phyloP scores from a whole-genome alignment of 495 filamentous ascomycete species.

The Aspergillus avenaceus region DNA sequence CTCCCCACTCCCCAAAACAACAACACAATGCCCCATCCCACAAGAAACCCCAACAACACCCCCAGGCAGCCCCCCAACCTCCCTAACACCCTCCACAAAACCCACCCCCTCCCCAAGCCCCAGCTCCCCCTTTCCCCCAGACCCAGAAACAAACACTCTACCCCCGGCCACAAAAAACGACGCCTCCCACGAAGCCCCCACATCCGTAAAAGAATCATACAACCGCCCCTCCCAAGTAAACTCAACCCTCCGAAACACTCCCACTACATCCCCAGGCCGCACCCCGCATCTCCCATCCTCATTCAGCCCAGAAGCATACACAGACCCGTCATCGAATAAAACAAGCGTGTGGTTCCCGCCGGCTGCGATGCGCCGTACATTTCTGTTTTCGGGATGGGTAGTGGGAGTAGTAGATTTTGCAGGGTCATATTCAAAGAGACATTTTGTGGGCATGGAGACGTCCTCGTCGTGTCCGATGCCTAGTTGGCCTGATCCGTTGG shows the following conservation, averaged over 20 bases:
- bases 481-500: constrained; percentile 85
- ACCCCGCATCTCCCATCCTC: constrained; percentile 43
- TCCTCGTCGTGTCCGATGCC: constrained; percentile 74
- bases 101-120: constrained; percentile 48
- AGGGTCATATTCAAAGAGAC: constrained; percentile 36
- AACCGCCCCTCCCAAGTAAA: constrained; percentile 5
- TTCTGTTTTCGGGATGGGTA: constrained; percentile 3
- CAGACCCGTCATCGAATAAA: constrained; percentile 49
- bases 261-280: constrained; percentile 4
- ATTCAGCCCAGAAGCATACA: constrained; percentile 62
- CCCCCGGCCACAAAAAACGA: constrained; percentile 51
- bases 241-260: constrained; percentile 27
- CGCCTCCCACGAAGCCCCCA: constrained; percentile 75
- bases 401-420: constrained; percentile 3
- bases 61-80: constrained; percentile 59
- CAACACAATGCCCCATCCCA: constrained; percentile 73
- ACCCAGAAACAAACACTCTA: constrained; percentile 59
- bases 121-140: constrained; percentile 66
- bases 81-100: neutral
- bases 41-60: constrained; percentile 59
- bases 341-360: constrained; percentile 89
- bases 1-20: constrained; percentile 66
- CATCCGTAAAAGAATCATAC: constrained; percentile 24
- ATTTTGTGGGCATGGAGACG: constrained; percentile 60
- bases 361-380: constrained; percentile 51